Conservation (phyloP, 805 yeast genomes). For the Saturnispora silvae region DNA sequence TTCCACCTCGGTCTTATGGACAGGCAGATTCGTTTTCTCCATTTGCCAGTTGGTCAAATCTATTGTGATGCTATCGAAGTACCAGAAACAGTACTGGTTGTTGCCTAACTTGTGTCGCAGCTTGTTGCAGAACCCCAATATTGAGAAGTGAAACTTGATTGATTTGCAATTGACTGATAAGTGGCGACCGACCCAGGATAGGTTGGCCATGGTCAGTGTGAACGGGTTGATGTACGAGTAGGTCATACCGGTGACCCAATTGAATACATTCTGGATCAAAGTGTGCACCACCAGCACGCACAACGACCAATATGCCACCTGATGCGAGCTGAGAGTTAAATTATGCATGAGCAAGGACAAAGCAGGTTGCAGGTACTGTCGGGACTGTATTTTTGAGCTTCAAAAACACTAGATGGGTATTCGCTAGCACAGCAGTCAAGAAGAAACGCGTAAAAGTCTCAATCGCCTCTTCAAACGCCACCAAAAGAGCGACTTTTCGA, state of each 20-base stretch:
- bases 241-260: background rate
- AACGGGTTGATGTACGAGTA: slow-evolving; percentile 8
- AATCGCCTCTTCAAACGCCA: too few species aligned
- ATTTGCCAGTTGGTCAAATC: background rate
- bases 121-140: slow-evolving; percentile 3
- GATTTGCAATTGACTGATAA: background rate
- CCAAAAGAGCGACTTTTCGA: too few species aligned
- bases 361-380: too few species aligned
- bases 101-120: background rate
- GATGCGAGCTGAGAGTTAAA: too few species aligned
- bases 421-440: too few species aligned
- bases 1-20: background rate
- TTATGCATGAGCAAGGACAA: too few species aligned
- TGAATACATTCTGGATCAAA: background rate
- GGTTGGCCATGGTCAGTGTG: slow-evolving; percentile 2
- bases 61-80: background rate
- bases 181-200: background rate
- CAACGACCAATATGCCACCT: background rate
- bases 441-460: too few species aligned
- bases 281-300: slow-evolving; percentile 1
- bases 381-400: too few species aligned
- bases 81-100: slow-evolving; percentile 1
- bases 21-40: background rate
- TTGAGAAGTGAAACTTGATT: slow-evolving; percentile 4
- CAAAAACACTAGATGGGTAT: too few species aligned